Evolutionary conservation across 148 eudicot genomes (phyloP).

Genomic region (Rhododendron williamsianum): DNA sequence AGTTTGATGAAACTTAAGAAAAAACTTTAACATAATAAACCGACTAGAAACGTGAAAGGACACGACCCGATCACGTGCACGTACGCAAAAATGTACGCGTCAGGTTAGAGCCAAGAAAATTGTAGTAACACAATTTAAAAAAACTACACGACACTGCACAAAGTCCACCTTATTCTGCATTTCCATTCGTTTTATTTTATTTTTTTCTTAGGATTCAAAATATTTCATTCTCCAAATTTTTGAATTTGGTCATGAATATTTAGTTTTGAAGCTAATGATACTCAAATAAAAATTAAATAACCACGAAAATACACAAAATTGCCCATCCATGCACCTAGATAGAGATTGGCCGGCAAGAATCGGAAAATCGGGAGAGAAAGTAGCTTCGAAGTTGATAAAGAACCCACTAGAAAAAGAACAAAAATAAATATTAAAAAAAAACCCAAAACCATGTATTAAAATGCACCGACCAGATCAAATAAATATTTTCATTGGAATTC

Average conservation of each 20-base stretch:
- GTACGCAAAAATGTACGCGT: no score
- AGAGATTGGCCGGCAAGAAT: constrained; percentile 15
- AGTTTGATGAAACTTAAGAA: no score
- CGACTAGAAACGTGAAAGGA: no score
- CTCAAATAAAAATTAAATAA: no score
- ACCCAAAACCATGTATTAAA: constrained; percentile 1
- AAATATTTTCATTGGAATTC: constrained; percentile 22
- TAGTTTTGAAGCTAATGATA: no score
- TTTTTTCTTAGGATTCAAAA: not conserved
- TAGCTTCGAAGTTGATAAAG: constrained; percentile 17
- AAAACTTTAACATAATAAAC: no score
- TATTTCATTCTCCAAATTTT: not conserved
- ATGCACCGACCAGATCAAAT: constrained; percentile 30
- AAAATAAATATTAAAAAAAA: not conserved
- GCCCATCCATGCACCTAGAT: not conserved
- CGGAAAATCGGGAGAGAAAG: constrained; percentile 23
- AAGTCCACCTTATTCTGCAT: no score
- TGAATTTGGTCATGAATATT: not conserved
- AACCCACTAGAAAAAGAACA: constrained; percentile 2
- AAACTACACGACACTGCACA: no score
- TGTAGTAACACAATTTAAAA: no score
- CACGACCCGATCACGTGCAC: no score
- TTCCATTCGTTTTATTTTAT: no score
- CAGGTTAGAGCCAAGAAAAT: no score
- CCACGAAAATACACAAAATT: not conserved